Percentiles rank a stretch among this genome's conserved stretches.
phyloP scores from a whole-genome alignment of 352 stramenopile species.

The Pythium vanterpoolii region DNA sequence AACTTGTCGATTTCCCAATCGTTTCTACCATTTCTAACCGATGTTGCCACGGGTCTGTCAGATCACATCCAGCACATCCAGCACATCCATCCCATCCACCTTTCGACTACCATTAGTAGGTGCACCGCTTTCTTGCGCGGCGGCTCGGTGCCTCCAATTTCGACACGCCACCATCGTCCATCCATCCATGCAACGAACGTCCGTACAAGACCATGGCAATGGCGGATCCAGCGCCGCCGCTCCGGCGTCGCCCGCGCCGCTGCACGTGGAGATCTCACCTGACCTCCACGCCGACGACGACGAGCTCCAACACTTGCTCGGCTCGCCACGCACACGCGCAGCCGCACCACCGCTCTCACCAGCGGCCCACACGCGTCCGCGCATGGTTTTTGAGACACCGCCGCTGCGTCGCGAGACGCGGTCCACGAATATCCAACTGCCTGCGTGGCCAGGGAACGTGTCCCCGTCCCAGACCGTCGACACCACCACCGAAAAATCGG shows the following conservation, averaged over 20 bases:
- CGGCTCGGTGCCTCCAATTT: not conserved
- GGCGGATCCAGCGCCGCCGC: not conserved
- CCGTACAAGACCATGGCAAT: not conserved
- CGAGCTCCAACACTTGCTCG: constrained; percentile 11
- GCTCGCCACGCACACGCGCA: constrained; percentile 9
- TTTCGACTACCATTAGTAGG: too few species aligned
- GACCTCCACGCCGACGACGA: constrained; percentile 5
- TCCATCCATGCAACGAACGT: not conserved
- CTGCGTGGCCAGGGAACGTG: constrained; percentile 14
- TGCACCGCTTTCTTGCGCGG: not conserved
- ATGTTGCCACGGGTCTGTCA: not conserved
- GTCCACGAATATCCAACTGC: constrained; percentile 41
- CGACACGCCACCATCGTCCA: not conserved
- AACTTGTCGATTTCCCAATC: not conserved
- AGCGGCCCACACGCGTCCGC: constrained; percentile 12
- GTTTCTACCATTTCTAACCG: not conserved
- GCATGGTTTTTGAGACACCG: constrained; percentile 70
- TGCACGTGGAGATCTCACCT: constrained; percentile 13
- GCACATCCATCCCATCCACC: not conserved
- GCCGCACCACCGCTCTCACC: constrained; percentile 6
- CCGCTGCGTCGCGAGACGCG: constrained; percentile 58
- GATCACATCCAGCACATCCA: not conserved
- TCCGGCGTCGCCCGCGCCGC: not conserved
- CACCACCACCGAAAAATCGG: constrained; percentile 21
- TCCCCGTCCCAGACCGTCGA: constrained; percentile 13